Conservation (phyloP, 1,284 basidiomycete genomes). For the Phellopilus nigrolimitatus region DNA sequence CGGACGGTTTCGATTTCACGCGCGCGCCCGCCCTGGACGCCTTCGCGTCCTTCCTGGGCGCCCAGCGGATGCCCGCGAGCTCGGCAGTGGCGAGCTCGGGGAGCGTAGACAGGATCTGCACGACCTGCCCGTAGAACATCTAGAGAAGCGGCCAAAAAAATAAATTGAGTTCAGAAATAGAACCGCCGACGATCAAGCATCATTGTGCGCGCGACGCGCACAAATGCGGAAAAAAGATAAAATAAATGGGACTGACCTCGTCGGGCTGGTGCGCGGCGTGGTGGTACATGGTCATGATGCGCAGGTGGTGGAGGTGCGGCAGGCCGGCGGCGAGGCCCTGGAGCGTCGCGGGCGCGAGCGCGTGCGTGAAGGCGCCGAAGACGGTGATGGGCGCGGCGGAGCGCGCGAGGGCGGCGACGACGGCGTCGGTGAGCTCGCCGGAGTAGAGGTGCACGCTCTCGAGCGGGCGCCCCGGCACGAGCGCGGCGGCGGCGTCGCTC, state of each 20-base stretch:
- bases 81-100: slow-evolving; percentile 58
- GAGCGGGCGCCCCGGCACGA: slow-evolving; percentile 62
- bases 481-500: slow-evolving; percentile 42
- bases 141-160: slow-evolving; percentile 25
- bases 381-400: slow-evolving; percentile 25
- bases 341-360: slow-evolving; percentile 15
- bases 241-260: slow-evolving; percentile 14
- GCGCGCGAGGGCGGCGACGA: slow-evolving; percentile 21
- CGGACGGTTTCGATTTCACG: slow-evolving; percentile 7
- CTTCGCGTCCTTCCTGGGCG: slow-evolving; percentile 32
- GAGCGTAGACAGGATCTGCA: slow-evolving; percentile 49
- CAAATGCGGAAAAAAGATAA: too few species aligned
- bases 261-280: slow-evolving; percentile 15
- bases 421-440: slow-evolving; percentile 21
- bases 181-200: slow-evolving; percentile 16
- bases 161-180: slow-evolving; percentile 9
- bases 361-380: slow-evolving; percentile 32
- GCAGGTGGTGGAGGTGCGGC: slow-evolving; percentile 18
- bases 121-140: slow-evolving; percentile 61
- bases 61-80: slow-evolving; percentile 70
- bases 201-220: too few species aligned
- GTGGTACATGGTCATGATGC: slow-evolving; percentile 22
- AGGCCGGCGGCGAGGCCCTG: slow-evolving; percentile 16
- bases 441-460: slow-evolving; percentile 50
- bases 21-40: not conserved